Evolutionary conservation across 1,284 basidiomycete species (phyloP).

Genomic region (Ceratobasidium sp.): DNA sequence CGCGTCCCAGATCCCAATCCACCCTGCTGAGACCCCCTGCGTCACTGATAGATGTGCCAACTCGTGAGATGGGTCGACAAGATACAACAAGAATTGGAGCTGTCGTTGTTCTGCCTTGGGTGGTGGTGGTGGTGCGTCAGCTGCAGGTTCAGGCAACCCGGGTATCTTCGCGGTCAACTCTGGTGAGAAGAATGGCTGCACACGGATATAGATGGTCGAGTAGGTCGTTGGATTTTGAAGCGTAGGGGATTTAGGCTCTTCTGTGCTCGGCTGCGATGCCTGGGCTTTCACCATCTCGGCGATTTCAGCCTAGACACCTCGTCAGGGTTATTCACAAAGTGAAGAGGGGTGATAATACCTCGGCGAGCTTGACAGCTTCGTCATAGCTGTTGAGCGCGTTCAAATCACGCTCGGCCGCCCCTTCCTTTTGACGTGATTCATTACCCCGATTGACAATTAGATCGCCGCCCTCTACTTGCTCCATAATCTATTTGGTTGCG

Average conservation of each 20-base stretch:
- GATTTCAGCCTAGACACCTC: constrained; percentile 67
- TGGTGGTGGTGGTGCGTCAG: constrained; percentile 44
- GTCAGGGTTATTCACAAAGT: constrained; percentile 7
- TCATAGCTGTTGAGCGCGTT: constrained; percentile 86
- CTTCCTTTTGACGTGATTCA: constrained; percentile 70
- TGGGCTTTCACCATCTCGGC: constrained; percentile 76
- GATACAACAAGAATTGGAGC: constrained; percentile 84
- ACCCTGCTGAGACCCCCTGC: constrained; percentile 78
- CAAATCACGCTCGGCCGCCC: constrained; percentile 62
- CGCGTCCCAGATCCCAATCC: constrained; percentile 88
- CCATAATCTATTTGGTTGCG: constrained; percentile 73
- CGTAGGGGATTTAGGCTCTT: constrained; percentile 51
- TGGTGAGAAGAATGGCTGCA: constrained; percentile 84
- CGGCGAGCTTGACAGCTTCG: constrained; percentile 79
- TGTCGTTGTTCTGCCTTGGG: constrained; percentile 53
- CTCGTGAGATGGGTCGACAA: constrained; percentile 82
- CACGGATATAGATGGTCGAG: constrained; percentile 90
- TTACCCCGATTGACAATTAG: constrained; percentile 86
- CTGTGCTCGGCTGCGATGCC: constrained; percentile 45
- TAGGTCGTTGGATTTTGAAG: constrained; percentile 79
- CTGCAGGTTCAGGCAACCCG: constrained; percentile 53
- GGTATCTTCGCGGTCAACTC: constrained; percentile 13
- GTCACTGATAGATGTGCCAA: constrained; percentile 78
- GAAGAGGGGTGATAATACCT: constrained; percentile 55
- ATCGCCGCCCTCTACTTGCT: constrained; percentile 93